Conservation (phyloP, 345 rosid genomes). For the Lepidium sativum region DNA sequence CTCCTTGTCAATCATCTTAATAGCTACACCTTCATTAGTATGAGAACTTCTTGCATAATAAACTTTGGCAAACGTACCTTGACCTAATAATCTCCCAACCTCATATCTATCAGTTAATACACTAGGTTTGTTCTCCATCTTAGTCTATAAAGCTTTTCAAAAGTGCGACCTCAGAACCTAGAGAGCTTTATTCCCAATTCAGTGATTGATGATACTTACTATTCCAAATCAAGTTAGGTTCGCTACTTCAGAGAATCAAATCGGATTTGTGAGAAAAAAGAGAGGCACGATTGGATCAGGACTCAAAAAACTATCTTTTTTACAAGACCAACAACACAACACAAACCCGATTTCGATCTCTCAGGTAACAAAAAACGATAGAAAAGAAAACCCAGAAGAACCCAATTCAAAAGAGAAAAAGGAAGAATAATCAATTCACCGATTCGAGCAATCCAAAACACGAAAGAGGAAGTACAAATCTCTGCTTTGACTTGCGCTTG, state of each 20-base stretch:
- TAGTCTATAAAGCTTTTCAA: slow-evolving; percentile 6
- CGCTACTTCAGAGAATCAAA: background rate
- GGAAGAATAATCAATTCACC: background rate
- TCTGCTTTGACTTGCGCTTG: slow-evolving; percentile 2
- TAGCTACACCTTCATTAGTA: slow-evolving; percentile 52
- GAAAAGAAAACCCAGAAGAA: background rate
- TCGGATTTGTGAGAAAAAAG: background rate
- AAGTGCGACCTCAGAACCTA: background rate
- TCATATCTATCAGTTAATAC: slow-evolving; percentile 62
- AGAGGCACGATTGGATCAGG: background rate
- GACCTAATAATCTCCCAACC: slow-evolving; percentile 61
- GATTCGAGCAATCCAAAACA: background rate
- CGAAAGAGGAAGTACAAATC: background rate
- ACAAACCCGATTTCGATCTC: background rate
- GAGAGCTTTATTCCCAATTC: background rate
- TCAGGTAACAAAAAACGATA: background rate
- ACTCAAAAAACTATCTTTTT: background rate
- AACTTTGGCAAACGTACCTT: slow-evolving; percentile 79
- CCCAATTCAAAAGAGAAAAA: background rate
- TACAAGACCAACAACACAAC: background rate
- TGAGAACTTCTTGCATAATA: slow-evolving; percentile 52
- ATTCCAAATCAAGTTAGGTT: background rate
- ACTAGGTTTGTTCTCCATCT: slow-evolving; percentile 71
- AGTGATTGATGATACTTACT: background rate
- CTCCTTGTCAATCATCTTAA: slow-evolving; percentile 70